Evolutionary conservation across 768 basidiomycete genomes (phyloP), one percentile per base, ranked within the genome.

Genomic region (Lyophyllum decastes): DNA sequence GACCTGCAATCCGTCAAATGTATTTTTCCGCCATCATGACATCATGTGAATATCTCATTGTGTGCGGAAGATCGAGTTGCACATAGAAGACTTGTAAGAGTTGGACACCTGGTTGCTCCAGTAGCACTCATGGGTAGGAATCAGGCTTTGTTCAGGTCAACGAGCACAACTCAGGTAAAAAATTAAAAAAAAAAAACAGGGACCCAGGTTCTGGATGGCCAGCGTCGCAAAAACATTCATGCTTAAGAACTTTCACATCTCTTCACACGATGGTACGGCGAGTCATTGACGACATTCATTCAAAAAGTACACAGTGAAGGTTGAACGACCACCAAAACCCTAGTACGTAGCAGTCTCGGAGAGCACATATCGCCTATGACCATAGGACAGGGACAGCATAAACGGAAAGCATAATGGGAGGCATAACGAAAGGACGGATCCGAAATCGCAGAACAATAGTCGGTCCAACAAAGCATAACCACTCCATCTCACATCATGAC

Each of bases 281-380:
- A 33, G 56, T 49, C 59, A 53, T 60, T 45, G 55, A 53, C 55
- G 51, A 57, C 55, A 49, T 60, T 60, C 59, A 60, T 60, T 57
- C 58, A 54, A 49, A 55, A 60, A 44, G 38, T 33, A 56, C 59
- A 60, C 45, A 47, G 50, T 52, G 35, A 44, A 52, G 33, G 34
- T 48, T 51, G 73, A 83, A 79, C 73, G 74, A 80, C 82, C 79
- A 78, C 77, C 75, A 74, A 76, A 81, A 76, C 76, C 77, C 75
- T 67, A 66, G 30, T 41, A 46, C 53, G 33, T 46, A 52, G 49
- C 44, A 59, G 54, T 60, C 59, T 59, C 58, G 54, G 49, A 47
- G 49, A 52, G 56, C 56, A 43, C 61, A 66, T 63, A 62, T 64
- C 58, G 60, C 62, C 53, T 60, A 64, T 60, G 59, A 58, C 52